Base-by-base conservation (phyloP, 2,329 filamentous ascomycete genomes). In the Aspergillus brasiliensis region DNA sequence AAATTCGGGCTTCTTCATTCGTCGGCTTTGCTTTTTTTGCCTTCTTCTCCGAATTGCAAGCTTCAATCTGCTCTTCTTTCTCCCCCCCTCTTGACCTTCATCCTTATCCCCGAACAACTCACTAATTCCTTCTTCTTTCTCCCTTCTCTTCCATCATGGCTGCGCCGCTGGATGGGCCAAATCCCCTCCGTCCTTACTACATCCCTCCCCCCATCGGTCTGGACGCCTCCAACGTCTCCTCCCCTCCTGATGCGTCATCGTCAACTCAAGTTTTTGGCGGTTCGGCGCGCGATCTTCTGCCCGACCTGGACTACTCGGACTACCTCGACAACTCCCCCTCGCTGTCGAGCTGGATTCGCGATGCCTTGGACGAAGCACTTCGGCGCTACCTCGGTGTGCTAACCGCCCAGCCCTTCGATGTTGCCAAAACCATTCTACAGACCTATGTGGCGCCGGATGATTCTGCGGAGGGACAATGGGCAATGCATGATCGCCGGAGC, bases 371-470 rank as follows among this genome's bases (percentile, higher is more conserved):
- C 73, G 89, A 93, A 74, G 86, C 95, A 65, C 74, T 96, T 75
- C 96, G 93, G 88, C 94, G 95, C 73, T 99, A 99, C 79, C 90
- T 89, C 13, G 92, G 89, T 59, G 88, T 97, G 23, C 77, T 98
- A 71, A 88, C 97, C 73, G 90, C 92, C 56, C 95, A 99, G 78
- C 95, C 95, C 13, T 98, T 99, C 75, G 95, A 98, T 81, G 93
- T 97, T 59, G 92, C 94, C 71, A 98, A 97, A 83, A 95, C 89
- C 13, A 86, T 98, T 58, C 80, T 99, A 68, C 95, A 99, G 78
- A 87, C 92, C 54, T 86, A 86, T 64, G 78, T 85, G 55, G 80
- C 80, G 38, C 74, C 76, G 8, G 76, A 72, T 56, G 73, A 57
- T 31, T 52, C 72, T 23, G 69, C 74, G 28, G 73, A 73, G 40